These are phyloP conservation scores for Nicotiana undulata DNA, from an alignment of 257 asterid genomes.

Conservation along the genomic window DNA sequence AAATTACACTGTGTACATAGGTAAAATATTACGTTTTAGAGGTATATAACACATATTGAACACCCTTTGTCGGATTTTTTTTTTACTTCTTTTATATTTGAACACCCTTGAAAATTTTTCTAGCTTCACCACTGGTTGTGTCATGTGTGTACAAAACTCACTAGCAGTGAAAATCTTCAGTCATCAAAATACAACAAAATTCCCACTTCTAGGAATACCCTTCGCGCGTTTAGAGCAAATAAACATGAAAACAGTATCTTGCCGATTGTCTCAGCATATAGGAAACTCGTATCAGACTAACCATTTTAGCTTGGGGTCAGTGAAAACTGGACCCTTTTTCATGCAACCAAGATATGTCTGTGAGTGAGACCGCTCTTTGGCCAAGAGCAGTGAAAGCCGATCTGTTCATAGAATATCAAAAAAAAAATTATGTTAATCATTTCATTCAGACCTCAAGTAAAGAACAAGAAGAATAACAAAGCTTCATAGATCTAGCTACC, in stretches of 20 bases:
- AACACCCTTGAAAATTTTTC: too few species aligned
- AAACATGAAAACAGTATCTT: background rate
- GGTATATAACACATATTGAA: too few species aligned
- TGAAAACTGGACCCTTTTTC: constrained; percentile 97
- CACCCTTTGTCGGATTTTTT: too few species aligned
- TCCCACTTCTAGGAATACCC: background rate
- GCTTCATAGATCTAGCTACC: constrained; percentile 38
- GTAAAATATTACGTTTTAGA: too few species aligned
- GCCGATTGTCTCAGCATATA: background rate
- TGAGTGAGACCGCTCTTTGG: constrained; percentile 88
- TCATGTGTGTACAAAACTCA: too few species aligned
- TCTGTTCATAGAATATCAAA: constrained; percentile 32
- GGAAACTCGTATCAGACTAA: constrained; percentile 28
- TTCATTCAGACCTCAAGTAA: background rate
- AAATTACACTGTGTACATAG: too few species aligned
- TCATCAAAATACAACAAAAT: too few species aligned
- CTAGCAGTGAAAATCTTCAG: too few species aligned
- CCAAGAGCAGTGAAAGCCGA: constrained; percentile 90
- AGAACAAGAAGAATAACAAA: constrained; percentile 2
- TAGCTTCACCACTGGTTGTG: too few species aligned
- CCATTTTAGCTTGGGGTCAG: constrained; percentile 96
- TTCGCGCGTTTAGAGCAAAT: background rate
- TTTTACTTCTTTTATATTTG: too few species aligned
- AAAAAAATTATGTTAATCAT: background rate
- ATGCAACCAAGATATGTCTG: constrained; percentile 96